A percentile compares a stretch with the other conserved stretches of the same genome.
phyloP scores from a whole-genome alignment of 2,329 filamentous ascomycete species.

The Alternaria longipes region DNA sequence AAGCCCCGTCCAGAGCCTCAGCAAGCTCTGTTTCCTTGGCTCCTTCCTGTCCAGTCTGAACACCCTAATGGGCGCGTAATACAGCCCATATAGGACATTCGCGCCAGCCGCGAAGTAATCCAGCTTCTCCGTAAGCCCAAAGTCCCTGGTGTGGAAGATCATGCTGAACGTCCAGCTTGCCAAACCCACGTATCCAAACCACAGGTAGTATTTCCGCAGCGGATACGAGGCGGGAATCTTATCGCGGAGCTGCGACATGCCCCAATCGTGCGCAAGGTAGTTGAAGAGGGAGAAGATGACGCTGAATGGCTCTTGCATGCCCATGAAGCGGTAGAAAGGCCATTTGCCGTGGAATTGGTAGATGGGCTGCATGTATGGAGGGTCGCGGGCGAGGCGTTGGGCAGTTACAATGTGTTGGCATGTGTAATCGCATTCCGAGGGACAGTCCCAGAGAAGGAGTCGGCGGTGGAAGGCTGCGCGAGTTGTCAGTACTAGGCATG shows the following conservation, averaged over 20 bases:
- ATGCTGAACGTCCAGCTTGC: constrained; percentile 88
- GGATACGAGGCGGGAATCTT: constrained; percentile 77
- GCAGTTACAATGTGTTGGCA: constrained; percentile 93
- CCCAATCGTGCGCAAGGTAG: constrained; percentile 82
- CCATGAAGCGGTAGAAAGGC: constrained; percentile 90
- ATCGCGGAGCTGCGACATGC: constrained; percentile 74
- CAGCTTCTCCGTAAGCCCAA: constrained; percentile 84
- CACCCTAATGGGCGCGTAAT: constrained; percentile 82
- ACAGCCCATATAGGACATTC: constrained; percentile 89
- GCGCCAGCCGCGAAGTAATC: constrained; percentile 96
- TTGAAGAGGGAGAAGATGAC: constrained; percentile 95
- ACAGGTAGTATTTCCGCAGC: constrained; percentile 80
- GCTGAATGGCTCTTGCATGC: constrained; percentile 93
- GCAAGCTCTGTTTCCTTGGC: constrained; percentile 60
- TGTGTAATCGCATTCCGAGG: constrained; percentile 94
- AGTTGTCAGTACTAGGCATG: constrained; percentile 1
- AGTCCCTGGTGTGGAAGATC: constrained; percentile 93
- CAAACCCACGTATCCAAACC: constrained; percentile 82
- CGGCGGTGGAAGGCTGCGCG: constrained; percentile 79
- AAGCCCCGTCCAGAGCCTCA: constrained; percentile 77
- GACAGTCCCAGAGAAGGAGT: constrained; percentile 90
- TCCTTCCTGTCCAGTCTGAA: constrained; percentile 77
- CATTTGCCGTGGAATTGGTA: constrained; percentile 99
- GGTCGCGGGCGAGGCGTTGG: constrained; percentile 70
- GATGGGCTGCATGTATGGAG: constrained; percentile 71